Evolutionary conservation across 208 protist species (phyloP).

Genomic region (Wallacemonas sp.): DNA sequence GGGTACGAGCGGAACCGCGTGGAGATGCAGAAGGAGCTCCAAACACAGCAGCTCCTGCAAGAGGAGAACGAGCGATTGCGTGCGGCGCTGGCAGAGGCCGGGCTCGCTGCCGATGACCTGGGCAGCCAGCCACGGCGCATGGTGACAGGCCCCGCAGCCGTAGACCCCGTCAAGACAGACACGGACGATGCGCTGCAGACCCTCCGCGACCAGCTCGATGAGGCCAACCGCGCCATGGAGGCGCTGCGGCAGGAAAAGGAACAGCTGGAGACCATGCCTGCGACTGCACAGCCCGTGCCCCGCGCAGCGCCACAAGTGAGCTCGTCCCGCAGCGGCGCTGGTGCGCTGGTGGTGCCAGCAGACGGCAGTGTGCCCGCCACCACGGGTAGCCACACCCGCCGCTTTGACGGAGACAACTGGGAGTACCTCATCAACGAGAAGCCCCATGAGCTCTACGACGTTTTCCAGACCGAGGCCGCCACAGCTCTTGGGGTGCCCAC

Average conservation of each 20-base stretch:
- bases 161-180: not conserved
- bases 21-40: conserved; percentile 27
- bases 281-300: not conserved
- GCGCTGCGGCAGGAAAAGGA: conserved; percentile 24
- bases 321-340: conserved; percentile 13
- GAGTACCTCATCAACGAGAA: conserved; percentile 44
- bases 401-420: conserved; percentile 58
- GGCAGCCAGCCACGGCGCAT: not conserved
- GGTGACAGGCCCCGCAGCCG: not conserved
- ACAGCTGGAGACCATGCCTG: not conserved
- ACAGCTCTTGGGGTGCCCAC: conserved; percentile 40
- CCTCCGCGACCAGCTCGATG: conserved; percentile 16
- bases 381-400: conserved; percentile 21
- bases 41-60: conserved; percentile 29
- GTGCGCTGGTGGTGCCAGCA: conserved; percentile 8
- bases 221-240: conserved; percentile 16
- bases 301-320: not conserved
- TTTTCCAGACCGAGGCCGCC: conserved; percentile 43
- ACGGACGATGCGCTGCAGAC: not conserved
- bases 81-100: not conserved
- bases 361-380: conserved; percentile 11
- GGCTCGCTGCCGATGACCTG: not conserved
- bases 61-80: conserved; percentile 30
- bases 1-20: conserved; percentile 25
- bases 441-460: conserved; percentile 44